phyloP scores from a whole-genome alignment of 345 rosid genomes.

The Arabidopsis suecica region DNA sequence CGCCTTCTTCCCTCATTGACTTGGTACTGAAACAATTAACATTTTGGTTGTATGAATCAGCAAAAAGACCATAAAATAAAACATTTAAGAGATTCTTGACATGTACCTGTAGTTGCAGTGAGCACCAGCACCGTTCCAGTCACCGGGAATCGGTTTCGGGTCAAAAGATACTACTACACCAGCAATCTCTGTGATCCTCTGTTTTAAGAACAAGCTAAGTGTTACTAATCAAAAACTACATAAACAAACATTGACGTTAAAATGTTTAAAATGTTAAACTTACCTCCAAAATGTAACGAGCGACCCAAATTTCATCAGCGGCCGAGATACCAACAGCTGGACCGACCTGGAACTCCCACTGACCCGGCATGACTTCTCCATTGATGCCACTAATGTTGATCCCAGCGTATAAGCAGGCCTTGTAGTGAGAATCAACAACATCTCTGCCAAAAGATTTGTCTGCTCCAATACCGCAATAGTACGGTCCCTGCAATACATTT shows the following conservation, averaged over 20 bases:
- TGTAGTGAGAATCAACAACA: conserved; percentile 88
- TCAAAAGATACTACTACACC: conserved; percentile 83
- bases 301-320: conserved; percentile 85
- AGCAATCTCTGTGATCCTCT: conserved; percentile 96
- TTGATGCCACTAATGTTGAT: conserved; percentile 88
- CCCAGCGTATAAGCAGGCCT: conserved; percentile 92
- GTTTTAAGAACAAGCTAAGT: conserved; percentile 32
- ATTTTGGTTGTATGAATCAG: background rate
- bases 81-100: background rate
- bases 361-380: conserved; percentile 97
- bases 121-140: conserved; percentile 99
- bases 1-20: conserved; percentile 80
- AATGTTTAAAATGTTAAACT: background rate
- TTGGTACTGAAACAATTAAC: conserved; percentile 60
- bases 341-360: conserved; percentile 98
- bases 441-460: conserved; percentile 97
- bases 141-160: conserved; percentile 93
- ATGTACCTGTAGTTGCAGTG: conserved; percentile 86
- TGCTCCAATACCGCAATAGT: conserved; percentile 81
- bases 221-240: background rate
- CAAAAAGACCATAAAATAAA: background rate
- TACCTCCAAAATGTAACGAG: conserved; percentile 96
- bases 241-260: conserved; percentile 9
- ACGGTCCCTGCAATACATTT: conserved; percentile 72
- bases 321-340: conserved; percentile 88